A percentile compares a stretch with the other conserved stretches of the same genome.
These are phyloP conservation scores for Daldinia concentrica DNA, from an alignment of 495 filamentous ascomycete genomes.

Conservation along the genomic window DNA sequence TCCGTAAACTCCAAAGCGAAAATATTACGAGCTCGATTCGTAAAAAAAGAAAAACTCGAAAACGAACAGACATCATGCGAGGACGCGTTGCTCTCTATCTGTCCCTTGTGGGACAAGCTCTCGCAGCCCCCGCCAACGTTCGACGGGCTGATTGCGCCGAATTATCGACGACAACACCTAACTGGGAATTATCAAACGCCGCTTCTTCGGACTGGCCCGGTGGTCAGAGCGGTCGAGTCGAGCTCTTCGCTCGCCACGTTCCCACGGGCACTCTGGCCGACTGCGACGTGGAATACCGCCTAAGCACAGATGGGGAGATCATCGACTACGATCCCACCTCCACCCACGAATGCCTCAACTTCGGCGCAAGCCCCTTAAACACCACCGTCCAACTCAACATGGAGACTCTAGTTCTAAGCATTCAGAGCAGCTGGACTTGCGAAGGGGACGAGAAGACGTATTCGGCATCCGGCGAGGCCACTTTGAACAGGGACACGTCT, in stretches of 20 bases:
- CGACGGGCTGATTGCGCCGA: constrained; percentile 19
- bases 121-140: not conserved
- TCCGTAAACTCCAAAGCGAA: not conserved
- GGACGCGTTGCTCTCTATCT: constrained; percentile 14
- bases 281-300: constrained; percentile 38
- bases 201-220: constrained; percentile 41
- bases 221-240: constrained; percentile 27
- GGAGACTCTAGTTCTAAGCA: constrained; percentile 22
- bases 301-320: constrained; percentile 20
- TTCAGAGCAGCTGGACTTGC: constrained; percentile 36
- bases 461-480: constrained; percentile 22
- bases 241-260: constrained; percentile 34
- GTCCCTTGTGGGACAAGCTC: constrained; percentile 14
- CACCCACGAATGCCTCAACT: constrained; percentile 27
- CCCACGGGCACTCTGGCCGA: constrained; percentile 16
- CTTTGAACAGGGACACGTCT: constrained; percentile 26
- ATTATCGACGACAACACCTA: constrained; percentile 22
- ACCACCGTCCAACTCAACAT: constrained; percentile 37
- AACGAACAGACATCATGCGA: not conserved
- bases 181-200: constrained; percentile 34
- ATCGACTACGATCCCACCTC: constrained; percentile 31
- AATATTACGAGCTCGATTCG: not conserved
- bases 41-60: constrained; percentile 1
- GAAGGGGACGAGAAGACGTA: constrained; percentile 29
- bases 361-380: constrained; percentile 19